Percentiles rank a stretch among this genome's conserved stretches.
Evolutionary conservation across 768 basidiomycete species (phyloP).

Genomic region (Austroboletus festivus): DNA sequence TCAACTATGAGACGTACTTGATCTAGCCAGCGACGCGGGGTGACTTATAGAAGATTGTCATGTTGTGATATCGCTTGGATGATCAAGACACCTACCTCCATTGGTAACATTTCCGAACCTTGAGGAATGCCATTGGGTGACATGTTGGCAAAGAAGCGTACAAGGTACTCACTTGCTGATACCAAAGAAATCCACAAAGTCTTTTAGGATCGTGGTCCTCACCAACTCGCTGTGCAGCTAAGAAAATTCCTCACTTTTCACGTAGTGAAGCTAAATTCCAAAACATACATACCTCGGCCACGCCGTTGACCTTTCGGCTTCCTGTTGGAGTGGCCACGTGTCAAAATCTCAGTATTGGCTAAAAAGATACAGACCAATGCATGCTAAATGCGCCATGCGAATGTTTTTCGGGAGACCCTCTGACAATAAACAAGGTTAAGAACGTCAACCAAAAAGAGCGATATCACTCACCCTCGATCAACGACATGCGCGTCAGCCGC

Average conservation of each 20-base stretch:
- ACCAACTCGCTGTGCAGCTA: conserved; percentile 89
- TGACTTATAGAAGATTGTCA: conserved; percentile 46
- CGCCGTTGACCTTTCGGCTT: conserved; percentile 89
- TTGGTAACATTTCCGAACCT: conserved; percentile 92
- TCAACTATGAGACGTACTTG: conserved; percentile 40
- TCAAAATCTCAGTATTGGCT: not conserved
- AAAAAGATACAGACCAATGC: conserved; percentile 51
- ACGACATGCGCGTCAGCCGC: conserved; percentile 77
- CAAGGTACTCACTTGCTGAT: conserved; percentile 58
- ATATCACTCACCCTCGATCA: conserved; percentile 71
- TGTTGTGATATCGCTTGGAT: not conserved
- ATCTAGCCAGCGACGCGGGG: conserved; percentile 90
- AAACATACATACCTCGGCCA: conserved; percentile 65
- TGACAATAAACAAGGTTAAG: conserved; percentile 23
- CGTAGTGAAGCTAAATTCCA: not conserved
- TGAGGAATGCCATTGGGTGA: conserved; percentile 17
- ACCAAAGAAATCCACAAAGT: conserved; percentile 93
- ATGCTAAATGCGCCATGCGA: conserved; percentile 89
- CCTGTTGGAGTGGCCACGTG: conserved; percentile 34
- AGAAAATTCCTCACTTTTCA: not conserved
- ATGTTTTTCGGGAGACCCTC: conserved; percentile 86
- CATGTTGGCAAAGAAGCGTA: not conserved
- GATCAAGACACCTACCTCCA: conserved; percentile 55
- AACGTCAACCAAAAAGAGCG: not conserved
- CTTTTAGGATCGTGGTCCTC: conserved; percentile 76